Evolutionary conservation across 1,139 yeast genomes (phyloP).

Genomic region (Geotrichum klebahnii): DNA sequence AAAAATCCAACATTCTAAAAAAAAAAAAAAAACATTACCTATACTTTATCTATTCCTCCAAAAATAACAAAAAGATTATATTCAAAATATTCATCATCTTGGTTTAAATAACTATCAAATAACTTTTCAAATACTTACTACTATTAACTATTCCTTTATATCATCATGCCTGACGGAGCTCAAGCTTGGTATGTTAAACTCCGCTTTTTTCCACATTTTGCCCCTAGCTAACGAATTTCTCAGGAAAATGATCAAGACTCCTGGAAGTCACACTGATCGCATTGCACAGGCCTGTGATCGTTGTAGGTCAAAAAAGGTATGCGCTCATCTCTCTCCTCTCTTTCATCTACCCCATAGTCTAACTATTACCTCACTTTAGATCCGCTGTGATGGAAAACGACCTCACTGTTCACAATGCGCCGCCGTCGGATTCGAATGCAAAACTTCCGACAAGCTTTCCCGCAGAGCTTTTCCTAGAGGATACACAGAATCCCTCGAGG

Average conservation of each 20-base stretch:
- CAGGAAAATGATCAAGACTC: conserved; percentile 57
- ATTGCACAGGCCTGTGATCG: conserved; percentile 86
- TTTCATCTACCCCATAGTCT: background rate
- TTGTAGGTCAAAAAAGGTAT: conserved; percentile 67
- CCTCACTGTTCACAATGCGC: conserved; percentile 62
- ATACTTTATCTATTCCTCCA: background rate
- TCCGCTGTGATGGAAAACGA: conserved; percentile 64
- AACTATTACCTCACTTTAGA: conserved; percentile 29
- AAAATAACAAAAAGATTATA: too few species aligned
- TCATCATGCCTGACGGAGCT: conserved; percentile 26
- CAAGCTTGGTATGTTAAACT: conserved; percentile 22
- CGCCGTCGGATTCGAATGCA: conserved; percentile 67
- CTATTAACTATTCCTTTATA: conserved; percentile 4
- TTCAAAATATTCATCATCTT: too few species aligned
- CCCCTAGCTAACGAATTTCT: background rate
- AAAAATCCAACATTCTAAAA: conserved; percentile 1
- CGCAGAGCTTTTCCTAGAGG: conserved; percentile 72
- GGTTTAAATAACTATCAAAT: background rate
- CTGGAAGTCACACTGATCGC: conserved; percentile 54
- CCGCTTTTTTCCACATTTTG: background rate
- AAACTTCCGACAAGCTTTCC: conserved; percentile 65
- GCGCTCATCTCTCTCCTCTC: background rate
- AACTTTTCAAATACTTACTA: background rate
- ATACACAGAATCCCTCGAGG: conserved; percentile 69
- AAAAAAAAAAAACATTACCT: background rate